These are phyloP conservation scores for Candida pseudoviswanathii DNA, from an alignment of 1,139 yeast species.

Conservation along the genomic window DNA sequence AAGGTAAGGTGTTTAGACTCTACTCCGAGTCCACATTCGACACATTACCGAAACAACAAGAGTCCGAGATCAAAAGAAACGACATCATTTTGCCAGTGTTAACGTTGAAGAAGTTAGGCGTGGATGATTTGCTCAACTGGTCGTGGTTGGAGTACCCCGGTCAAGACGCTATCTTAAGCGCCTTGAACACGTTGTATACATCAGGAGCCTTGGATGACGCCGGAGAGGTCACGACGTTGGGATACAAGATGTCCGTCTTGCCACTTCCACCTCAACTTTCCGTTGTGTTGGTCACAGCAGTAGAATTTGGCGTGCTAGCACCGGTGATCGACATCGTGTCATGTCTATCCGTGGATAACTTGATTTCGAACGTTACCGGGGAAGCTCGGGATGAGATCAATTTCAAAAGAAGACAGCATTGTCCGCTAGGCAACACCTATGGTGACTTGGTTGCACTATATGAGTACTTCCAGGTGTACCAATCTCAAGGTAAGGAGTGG, in stretches of 20 bases:
- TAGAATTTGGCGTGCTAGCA: slow-evolving; percentile 55
- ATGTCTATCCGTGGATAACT: slow-evolving; percentile 89
- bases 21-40: slow-evolving; percentile 97
- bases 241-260: slow-evolving; percentile 87
- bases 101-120: slow-evolving; percentile 89
- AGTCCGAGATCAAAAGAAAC: slow-evolving; percentile 91
- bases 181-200: slow-evolving; percentile 91
- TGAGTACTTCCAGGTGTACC: slow-evolving; percentile 69
- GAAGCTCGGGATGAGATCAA: slow-evolving; percentile 83
- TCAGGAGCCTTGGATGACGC: slow-evolving; percentile 89
- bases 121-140: slow-evolving; percentile 94
- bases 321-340: slow-evolving; percentile 88
- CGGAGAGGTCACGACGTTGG: slow-evolving; percentile 86
- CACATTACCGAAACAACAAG: slow-evolving; percentile 91
- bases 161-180: slow-evolving; percentile 99
- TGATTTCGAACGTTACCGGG: slow-evolving; percentile 67
- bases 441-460: slow-evolving; percentile 88
- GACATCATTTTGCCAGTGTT: slow-evolving; percentile 90
- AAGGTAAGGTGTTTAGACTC: slow-evolving; percentile 95
- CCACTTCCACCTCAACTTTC: slow-evolving; percentile 97
- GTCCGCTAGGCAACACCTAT: slow-evolving; percentile 66
- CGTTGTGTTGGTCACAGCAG: slow-evolving; percentile 79
- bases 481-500: slow-evolving; percentile 68
- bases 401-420: slow-evolving; percentile 58
- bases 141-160: slow-evolving; percentile 99